These are phyloP conservation scores for Apodospora peruviana DNA, from an alignment of 495 filamentous ascomycete genomes.

Conservation along the genomic window DNA sequence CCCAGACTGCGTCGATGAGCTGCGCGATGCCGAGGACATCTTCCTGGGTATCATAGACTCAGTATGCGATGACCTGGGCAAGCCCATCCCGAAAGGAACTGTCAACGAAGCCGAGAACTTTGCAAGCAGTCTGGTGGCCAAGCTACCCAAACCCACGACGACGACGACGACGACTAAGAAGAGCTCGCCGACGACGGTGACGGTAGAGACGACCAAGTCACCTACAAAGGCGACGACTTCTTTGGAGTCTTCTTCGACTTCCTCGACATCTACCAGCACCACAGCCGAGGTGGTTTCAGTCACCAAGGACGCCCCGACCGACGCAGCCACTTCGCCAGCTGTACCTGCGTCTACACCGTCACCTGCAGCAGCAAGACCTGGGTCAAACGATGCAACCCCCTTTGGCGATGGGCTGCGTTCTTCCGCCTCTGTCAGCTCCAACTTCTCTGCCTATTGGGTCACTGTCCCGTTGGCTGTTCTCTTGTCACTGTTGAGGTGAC, in stretches of 20 bases:
- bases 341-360: neutral
- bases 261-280: too few relatives aligned
- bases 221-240: neutral
- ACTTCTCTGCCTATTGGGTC: neutral
- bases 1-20: conserved; percentile 22
- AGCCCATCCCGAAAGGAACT: conserved; percentile 14
- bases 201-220: neutral
- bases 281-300: too few relatives aligned
- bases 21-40: conserved; percentile 11
- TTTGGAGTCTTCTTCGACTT: too few relatives aligned
- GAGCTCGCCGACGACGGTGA: conserved; percentile 1
- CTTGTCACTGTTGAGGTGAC: conserved; percentile 1
- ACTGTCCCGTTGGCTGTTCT: neutral
- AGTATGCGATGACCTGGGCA: conserved; percentile 14
- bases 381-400: too few relatives aligned
- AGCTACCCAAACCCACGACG: conserved; percentile 7
- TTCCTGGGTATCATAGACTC: conserved; percentile 18
- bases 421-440: neutral
- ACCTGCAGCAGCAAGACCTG: neutral
- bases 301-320: too few relatives aligned
- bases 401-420: too few relatives aligned
- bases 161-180: neutral
- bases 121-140: conserved; percentile 15
- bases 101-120: conserved; percentile 15
- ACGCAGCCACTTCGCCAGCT: neutral